Evolutionary conservation across 345 rosid species (phyloP).

Genomic region (Eucalyptus marginata): DNA sequence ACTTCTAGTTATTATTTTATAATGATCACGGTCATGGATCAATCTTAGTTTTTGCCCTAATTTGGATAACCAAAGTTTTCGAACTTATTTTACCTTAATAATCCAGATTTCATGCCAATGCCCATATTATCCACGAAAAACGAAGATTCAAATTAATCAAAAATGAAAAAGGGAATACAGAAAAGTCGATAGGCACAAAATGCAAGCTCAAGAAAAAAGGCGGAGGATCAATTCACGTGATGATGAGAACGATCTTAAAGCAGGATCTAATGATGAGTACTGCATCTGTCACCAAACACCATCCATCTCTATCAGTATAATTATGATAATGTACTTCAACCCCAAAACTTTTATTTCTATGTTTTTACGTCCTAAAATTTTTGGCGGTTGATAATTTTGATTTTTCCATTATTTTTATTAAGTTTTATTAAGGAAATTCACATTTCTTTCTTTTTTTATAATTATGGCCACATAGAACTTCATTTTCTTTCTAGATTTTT

Average conservation of each 20-base stretch:
- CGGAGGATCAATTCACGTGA: background rate
- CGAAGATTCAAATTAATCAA: background rate
- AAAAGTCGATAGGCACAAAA: too few species aligned
- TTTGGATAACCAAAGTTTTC: background rate
- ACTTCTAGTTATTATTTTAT: background rate
- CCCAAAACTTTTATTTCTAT: background rate
- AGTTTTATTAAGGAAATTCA: background rate
- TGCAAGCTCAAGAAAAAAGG: background rate
- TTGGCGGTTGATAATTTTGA: background rate
- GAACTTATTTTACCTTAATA: background rate
- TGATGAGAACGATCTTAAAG: background rate
- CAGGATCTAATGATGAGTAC: background rate
- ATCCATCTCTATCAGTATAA: background rate
- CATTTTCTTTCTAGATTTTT: too few species aligned
- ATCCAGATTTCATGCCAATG: background rate
- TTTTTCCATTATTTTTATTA: background rate
- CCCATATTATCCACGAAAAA: background rate
- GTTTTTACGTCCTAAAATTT: background rate
- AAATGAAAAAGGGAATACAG: background rate
- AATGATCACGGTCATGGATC: background rate
- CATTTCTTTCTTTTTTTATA: too few species aligned
- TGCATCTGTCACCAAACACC: background rate
- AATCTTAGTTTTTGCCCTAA: background rate
- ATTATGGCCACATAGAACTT: too few species aligned
- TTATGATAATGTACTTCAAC: background rate